A percentile compares a stretch with the other conserved stretches of the same genome.
Conservation (phyloP, 2,329 filamentous ascomycete species). For the Colletotrichum cereale region DNA sequence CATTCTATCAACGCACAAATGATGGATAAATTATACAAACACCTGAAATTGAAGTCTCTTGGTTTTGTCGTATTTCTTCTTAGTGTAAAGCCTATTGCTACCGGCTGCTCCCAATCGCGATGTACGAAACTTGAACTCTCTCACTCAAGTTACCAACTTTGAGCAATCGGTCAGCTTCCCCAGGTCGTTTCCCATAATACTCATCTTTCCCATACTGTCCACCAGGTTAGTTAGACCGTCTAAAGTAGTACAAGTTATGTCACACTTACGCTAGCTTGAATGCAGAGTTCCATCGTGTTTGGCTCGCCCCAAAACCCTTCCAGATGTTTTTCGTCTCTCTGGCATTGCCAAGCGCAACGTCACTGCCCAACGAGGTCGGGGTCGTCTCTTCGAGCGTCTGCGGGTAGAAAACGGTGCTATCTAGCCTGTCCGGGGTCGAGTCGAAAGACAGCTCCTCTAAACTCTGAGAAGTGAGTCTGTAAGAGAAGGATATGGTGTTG, state of each 20-base stretch:
- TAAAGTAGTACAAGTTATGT: neutral
- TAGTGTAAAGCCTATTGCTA: fast-evolving
- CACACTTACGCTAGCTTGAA: constrained; percentile 27
- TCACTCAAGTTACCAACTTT: constrained; percentile 2
- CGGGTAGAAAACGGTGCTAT: constrained; percentile 27
- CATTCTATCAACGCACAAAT: no score
- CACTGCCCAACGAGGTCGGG: constrained; percentile 15
- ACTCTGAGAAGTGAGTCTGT: neutral
- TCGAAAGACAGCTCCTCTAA: constrained; percentile 23
- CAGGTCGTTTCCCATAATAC: constrained; percentile 26
- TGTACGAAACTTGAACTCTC: neutral
- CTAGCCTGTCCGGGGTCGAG: constrained; percentile 24
- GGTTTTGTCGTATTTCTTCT: neutral
- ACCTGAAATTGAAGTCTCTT: no score
- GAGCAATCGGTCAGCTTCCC: constrained; percentile 29
- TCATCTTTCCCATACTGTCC: constrained; percentile 19
- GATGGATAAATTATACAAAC: no score
- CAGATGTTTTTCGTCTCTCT: constrained; percentile 18
- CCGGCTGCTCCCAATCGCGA: neutral
- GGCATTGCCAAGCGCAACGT: constrained; percentile 13
- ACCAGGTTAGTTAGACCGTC: neutral
- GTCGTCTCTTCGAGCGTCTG: constrained; percentile 15
- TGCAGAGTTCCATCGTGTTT: constrained; percentile 18
- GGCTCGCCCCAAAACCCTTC: constrained; percentile 23
- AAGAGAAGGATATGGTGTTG: neutral